Conservation (phyloP, 2,329 filamentous ascomycete species). For the Aspergillus nomiae region DNA sequence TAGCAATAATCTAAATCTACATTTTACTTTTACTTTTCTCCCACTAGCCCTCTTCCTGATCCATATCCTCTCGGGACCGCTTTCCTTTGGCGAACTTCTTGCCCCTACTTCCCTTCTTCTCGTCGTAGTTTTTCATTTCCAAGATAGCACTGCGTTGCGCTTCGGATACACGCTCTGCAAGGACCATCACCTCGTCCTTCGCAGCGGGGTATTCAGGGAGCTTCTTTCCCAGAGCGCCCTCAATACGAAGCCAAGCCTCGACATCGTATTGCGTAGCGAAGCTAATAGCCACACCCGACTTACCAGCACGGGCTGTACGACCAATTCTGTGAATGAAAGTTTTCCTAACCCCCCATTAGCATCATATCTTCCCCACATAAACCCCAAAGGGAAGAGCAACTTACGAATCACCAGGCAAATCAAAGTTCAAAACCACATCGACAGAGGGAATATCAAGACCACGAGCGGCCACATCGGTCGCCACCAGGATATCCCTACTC, state of each 20-base stretch:
- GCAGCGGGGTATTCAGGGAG: slow-evolving; percentile 68
- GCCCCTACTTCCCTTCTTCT: slow-evolving; percentile 60
- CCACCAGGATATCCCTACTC: slow-evolving; percentile 79
- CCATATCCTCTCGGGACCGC: slow-evolving; percentile 67
- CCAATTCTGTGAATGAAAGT: slow-evolving; percentile 91
- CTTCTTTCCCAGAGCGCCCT: slow-evolving; percentile 77
- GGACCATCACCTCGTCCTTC: slow-evolving; percentile 83
- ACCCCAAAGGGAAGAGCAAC: background rate
- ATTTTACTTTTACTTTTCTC: slow-evolving; percentile 2
- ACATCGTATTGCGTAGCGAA: slow-evolving; percentile 88
- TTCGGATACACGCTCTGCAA: slow-evolving; percentile 75
- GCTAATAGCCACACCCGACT: slow-evolving; percentile 76
- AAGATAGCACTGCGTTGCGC: slow-evolving; percentile 77
- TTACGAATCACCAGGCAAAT: slow-evolving; percentile 59
- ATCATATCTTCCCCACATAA: too few relatives aligned
- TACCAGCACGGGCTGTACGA: slow-evolving; percentile 83
- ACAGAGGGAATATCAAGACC: slow-evolving; percentile 93
- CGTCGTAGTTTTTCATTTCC: slow-evolving; percentile 80
- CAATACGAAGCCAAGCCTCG: slow-evolving; percentile 78
- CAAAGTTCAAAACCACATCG: slow-evolving; percentile 82
- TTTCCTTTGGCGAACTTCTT: slow-evolving; percentile 53
- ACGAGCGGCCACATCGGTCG: slow-evolving; percentile 90
- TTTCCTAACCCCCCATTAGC: slow-evolving; percentile 67
- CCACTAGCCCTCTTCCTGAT: slow-evolving; percentile 68
- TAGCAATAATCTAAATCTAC: background rate